Evolutionary conservation across 1,139 yeast species (phyloP), one percentile per base, ranked within the genome.

Genomic region (Kluyveromyces sp.): DNA sequence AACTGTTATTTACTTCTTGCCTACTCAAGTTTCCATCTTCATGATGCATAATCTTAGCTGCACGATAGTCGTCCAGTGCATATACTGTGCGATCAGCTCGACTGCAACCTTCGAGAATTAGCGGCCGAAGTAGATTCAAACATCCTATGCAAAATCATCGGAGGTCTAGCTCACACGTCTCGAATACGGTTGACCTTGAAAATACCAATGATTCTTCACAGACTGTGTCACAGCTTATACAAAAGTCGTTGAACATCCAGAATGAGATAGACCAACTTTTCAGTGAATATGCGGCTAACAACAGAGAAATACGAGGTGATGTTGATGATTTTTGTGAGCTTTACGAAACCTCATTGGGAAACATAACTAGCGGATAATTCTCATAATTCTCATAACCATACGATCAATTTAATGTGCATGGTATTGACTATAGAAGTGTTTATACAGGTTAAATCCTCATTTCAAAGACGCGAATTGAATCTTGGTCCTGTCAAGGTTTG

Each of bases 391-490:
- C n/a, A n/a, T n/a, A n/a, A n/a, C n/a, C n/a, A n/a, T n/a, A n/a
- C n/a, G n/a, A n/a, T n/a, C n/a, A n/a, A n/a, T n/a, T n/a, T n/a
- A n/a, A n/a, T n/a, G n/a, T n/a, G n/a, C n/a, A n/a, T n/a, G n/a
- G n/a, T n/a, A n/a, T n/a, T n/a, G n/a, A n/a, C n/a, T n/a, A n/a
- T n/a, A n/a, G n/a, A 22, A 22, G 26, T 22, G 26, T 6, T 6
- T 22, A 22, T 22, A 22, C 6, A 22, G 8, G 6, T 6, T 6
- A 22, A 22, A 6, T 6, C 9, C 26, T 22, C 26, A 55, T 42
- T 47, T 54, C 39, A 61, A 61, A 3, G 65, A 60, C 6, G 65
- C 63, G 44, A 61, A 61, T 48, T 61, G 66, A 4, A 57, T 52
- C 32, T 51, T 49, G 12, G 65, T 60, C 41, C 60, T 58, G 26